phyloP scores from a whole-genome alignment of 176 grass and related monocot species.

The Alloteropsis semialata region DNA sequence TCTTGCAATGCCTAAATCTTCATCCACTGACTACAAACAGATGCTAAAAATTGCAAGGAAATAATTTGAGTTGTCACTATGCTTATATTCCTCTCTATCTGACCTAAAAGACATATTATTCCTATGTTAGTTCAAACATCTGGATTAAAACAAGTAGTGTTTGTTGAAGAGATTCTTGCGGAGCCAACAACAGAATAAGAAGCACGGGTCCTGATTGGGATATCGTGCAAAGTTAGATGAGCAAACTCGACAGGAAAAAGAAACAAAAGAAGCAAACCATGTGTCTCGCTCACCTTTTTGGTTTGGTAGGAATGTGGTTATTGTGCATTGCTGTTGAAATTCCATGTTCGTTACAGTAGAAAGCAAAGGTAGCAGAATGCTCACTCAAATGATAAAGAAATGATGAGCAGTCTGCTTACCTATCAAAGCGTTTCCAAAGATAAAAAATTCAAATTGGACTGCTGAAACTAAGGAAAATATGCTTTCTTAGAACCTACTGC shows the following conservation, averaged over 20 bases:
- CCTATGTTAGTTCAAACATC: conserved; percentile 29
- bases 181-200: conserved; percentile 17
- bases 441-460: neutral
- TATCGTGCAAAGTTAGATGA: conserved; percentile 21
- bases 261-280: conserved; percentile 16
- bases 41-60: neutral
- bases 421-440: neutral
- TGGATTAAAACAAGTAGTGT: conserved; percentile 8
- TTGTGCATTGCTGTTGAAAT: conserved; percentile 4
- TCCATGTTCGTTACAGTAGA: conserved; percentile 10
- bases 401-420: neutral
- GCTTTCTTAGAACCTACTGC: neutral
- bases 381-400: neutral
- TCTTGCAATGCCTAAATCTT: conserved; percentile 22
- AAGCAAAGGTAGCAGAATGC: neutral
- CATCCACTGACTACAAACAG: neutral
- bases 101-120: neutral
- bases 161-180: conserved; percentile 21
- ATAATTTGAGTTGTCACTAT: neutral
- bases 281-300: conserved; percentile 22
- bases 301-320: conserved; percentile 31
- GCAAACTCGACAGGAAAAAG: neutral
- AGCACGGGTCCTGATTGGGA: neutral
- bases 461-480: neutral
- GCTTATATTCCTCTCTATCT: conserved; percentile 7